These are phyloP conservation scores for Gossypium trilobum DNA, from an alignment of 441 rosid species.

Conservation along the genomic window DNA sequence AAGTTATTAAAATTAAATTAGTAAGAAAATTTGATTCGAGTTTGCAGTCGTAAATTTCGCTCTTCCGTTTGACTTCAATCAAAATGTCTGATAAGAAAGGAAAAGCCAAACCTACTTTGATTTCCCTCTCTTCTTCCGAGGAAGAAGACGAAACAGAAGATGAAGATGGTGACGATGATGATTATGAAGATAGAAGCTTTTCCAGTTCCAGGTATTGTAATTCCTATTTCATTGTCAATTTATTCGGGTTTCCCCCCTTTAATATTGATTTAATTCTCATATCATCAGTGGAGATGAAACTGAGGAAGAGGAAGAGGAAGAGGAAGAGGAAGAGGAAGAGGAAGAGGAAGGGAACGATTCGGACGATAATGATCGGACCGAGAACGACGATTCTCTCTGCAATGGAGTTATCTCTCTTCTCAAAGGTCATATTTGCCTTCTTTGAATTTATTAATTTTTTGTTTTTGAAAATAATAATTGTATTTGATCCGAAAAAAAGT, in stretches of 20 bases:
- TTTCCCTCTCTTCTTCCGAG: slow-evolving; percentile 22
- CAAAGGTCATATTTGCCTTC: slow-evolving; percentile 24
- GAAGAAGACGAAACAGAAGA: slow-evolving; percentile 23
- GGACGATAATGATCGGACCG: slow-evolving; percentile 15
- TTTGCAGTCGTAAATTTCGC: not conserved
- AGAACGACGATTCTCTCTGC: slow-evolving; percentile 21
- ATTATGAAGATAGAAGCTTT: slow-evolving; percentile 17
- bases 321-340: not conserved
- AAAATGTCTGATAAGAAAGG: slow-evolving; percentile 5
- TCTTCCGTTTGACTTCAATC: not conserved
- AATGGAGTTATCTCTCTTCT: slow-evolving; percentile 28
- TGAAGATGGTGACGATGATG: slow-evolving; percentile 7
- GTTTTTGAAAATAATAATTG: not conserved
- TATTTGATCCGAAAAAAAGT: not conserved
- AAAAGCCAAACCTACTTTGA: slow-evolving; percentile 5
- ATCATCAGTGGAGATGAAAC: slow-evolving; percentile 9
- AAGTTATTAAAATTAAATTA: not conserved
- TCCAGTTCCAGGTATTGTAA: slow-evolving; percentile 14
- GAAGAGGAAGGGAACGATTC: not conserved
- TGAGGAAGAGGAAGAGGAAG: not conserved
- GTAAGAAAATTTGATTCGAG: not conserved
- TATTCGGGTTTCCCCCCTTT: not conserved
- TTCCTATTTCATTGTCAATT: not conserved
- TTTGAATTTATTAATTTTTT: slow-evolving; percentile 10
- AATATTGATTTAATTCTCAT: not conserved